phyloP scores from a whole-genome alignment of 1,284 basidiomycete species.

The Ceratorhiza oryzae-sativae region DNA sequence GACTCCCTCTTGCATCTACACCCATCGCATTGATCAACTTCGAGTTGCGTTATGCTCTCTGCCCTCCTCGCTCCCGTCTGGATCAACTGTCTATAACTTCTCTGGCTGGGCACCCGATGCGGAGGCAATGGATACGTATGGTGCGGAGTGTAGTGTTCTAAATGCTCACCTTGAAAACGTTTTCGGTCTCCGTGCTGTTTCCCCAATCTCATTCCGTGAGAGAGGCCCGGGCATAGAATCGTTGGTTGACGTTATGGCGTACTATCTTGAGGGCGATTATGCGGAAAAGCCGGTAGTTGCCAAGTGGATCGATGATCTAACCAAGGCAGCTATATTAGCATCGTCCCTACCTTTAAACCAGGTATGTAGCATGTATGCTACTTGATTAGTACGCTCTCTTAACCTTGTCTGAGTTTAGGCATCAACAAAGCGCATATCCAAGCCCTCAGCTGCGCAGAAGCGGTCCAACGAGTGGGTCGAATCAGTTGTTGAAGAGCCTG shows the following conservation, averaged over 20 bases:
- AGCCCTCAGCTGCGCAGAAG: neutral
- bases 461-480: neutral
- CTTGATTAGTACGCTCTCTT: too few relatives aligned
- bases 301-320: slow-evolving; percentile 23
- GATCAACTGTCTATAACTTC: neutral
- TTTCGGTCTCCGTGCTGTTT: neutral
- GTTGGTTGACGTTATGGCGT: neutral
- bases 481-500: neutral
- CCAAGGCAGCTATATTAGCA: slow-evolving; percentile 1
- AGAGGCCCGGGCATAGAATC: slow-evolving; percentile 18
- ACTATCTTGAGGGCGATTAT: neutral
- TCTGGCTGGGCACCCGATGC: neutral
- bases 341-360: too few relatives aligned
- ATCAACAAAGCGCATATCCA: neutral
- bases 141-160: neutral
- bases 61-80: neutral
- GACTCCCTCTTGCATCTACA: neutral
- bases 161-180: neutral
- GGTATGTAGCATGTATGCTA: too few relatives aligned
- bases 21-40: neutral
- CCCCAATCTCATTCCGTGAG: neutral
- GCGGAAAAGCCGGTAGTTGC: neutral
- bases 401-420: too few relatives aligned
- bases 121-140: neutral
- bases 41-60: neutral